phyloP scores from a whole-genome alignment of 1,284 basidiomycete species.

The Moniliophthora roreri region DNA sequence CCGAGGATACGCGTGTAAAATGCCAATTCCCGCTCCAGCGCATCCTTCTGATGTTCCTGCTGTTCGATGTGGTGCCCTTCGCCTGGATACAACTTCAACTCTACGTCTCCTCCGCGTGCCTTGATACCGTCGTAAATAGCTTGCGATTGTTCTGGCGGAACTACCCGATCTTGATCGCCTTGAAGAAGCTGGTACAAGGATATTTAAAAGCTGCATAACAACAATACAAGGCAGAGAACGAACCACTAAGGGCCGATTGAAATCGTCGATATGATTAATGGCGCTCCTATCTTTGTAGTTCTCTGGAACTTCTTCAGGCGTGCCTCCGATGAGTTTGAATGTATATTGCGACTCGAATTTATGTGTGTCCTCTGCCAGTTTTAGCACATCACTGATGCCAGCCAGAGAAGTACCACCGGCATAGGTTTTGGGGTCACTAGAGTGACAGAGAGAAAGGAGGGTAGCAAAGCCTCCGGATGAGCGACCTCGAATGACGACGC shows the following conservation, averaged over 20 bases:
- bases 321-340: slow-evolving; percentile 57
- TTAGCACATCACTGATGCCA: slow-evolving; percentile 52
- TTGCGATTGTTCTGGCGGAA: slow-evolving; percentile 56
- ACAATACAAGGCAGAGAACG: not conserved
- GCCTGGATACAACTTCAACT: slow-evolving; percentile 49
- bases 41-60: slow-evolving; percentile 41
- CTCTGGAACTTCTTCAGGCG: slow-evolving; percentile 39
- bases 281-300: slow-evolving; percentile 53
- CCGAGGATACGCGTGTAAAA: slow-evolving; percentile 40
- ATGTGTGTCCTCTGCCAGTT: slow-evolving; percentile 55
- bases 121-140: slow-evolving; percentile 43
- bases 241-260: slow-evolving; percentile 52
- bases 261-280: slow-evolving; percentile 47
- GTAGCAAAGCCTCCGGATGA: slow-evolving; percentile 66
- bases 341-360: slow-evolving; percentile 65
- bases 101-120: slow-evolving; percentile 37
- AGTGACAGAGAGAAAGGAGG: slow-evolving; percentile 35
- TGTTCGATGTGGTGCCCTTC: slow-evolving; percentile 58
- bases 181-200: too few relatives aligned
- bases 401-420: slow-evolving; percentile 49
- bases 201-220: too few relatives aligned
- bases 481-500: slow-evolving; percentile 59
- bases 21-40: slow-evolving; percentile 41
- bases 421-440: slow-evolving; percentile 26
- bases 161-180: slow-evolving; percentile 54